Percentiles rank a stretch among this genome's conserved stretches.
Evolutionary conservation across 768 basidiomycete genomes (phyloP).

Genomic region (Lyophyllum decastes): DNA sequence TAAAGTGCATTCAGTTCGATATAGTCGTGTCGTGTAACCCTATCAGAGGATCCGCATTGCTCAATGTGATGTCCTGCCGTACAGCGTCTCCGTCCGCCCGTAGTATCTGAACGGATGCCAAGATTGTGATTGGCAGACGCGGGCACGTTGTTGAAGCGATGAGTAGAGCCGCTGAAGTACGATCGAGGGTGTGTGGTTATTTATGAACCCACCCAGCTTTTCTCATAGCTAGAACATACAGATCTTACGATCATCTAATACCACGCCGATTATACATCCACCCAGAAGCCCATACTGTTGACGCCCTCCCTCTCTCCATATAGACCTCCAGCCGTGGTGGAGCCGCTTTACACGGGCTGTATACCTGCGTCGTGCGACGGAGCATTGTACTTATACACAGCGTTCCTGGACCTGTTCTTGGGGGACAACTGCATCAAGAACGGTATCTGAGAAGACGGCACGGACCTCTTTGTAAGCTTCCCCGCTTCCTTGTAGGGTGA

Average conservation of each 20-base stretch:
- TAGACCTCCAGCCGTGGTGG: not conserved
- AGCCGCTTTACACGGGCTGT: not conserved
- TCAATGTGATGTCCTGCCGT: not conserved
- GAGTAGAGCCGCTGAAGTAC: not conserved
- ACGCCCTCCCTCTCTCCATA: not conserved
- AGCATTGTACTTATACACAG: not conserved
- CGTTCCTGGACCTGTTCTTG: not conserved
- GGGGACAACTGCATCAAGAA: not conserved
- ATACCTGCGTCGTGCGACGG: no score
- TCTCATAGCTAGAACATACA: no score
- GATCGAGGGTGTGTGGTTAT: not conserved
- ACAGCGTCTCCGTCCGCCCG: not conserved
- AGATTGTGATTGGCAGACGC: not conserved
- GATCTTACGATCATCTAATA: not conserved
- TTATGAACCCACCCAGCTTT: no score
- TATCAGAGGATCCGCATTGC: not conserved
- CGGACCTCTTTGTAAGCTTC: not conserved
- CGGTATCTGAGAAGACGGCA: not conserved
- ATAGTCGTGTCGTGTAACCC: not conserved
- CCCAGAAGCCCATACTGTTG: not conserved
- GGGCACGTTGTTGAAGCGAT: not conserved
- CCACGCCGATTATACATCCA: not conserved
- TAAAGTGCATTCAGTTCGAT: not conserved
- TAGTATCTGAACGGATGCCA: not conserved
- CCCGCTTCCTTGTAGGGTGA: not conserved